Evolutionary conservation across 1,139 yeast genomes (phyloP).

Genomic region (Debaryomycetaceae sp.): DNA sequence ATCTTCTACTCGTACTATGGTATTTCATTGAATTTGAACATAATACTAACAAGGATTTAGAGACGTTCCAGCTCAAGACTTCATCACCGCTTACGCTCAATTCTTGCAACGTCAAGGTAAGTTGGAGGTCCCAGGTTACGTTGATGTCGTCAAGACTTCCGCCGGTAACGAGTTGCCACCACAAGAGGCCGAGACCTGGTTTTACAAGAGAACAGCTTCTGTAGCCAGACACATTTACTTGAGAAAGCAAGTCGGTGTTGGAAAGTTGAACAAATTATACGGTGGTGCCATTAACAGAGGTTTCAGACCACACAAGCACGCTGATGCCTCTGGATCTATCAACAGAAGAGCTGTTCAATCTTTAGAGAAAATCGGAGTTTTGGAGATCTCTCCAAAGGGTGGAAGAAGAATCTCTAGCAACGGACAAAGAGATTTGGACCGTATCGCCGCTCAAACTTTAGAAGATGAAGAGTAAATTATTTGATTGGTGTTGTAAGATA

Average conservation of each 20-base stretch:
- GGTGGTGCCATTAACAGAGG: conserved; percentile 99
- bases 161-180: conserved; percentile 99
- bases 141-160: conserved; percentile 98
- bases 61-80: conserved; percentile 99
- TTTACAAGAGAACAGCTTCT: conserved; percentile 99
- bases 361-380: conserved; percentile 96
- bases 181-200: conserved; percentile 99
- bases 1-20: too few species aligned
- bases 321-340: conserved; percentile 97
- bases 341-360: conserved; percentile 99
- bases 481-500: conserved; percentile 10
- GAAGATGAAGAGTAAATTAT: conserved; percentile 72
- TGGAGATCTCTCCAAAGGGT: conserved; percentile 96
- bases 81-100: conserved; percentile 99
- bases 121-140: conserved; percentile 99
- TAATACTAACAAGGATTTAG: conserved; percentile 46
- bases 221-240: conserved; percentile 99
- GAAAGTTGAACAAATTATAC: conserved; percentile 97
- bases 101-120: conserved; percentile 99
- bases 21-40: conserved; percentile 6
- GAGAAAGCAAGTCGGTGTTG: conserved; percentile 99
- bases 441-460: conserved; percentile 99
- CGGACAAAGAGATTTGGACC: conserved; percentile 99
- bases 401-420: conserved; percentile 99
- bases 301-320: conserved; percentile 97